Conservation (phyloP, 2,329 filamentous ascomycete species). For the Cytospora leucostoma region DNA sequence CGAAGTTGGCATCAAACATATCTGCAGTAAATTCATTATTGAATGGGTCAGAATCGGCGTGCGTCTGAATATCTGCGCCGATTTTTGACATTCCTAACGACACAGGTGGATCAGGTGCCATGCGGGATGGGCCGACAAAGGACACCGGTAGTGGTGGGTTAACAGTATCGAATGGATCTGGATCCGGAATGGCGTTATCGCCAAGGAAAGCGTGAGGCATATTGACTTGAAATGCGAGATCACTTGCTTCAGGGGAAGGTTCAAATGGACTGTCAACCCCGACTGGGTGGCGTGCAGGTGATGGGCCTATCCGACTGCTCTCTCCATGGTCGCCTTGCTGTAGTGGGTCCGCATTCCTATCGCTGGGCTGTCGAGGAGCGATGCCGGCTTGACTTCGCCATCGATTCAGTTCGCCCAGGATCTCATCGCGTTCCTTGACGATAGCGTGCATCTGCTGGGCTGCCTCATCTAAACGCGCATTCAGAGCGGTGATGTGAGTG, state of each 20-base stretch:
- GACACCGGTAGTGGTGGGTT: too few relatives aligned
- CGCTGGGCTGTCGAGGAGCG: neutral
- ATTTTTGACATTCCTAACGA: too few relatives aligned
- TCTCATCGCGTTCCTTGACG: slow-evolving; percentile 34
- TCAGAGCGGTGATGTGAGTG: slow-evolving; percentile 34
- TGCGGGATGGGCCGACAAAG: too few relatives aligned
- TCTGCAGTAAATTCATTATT: neutral
- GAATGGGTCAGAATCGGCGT: neutral
- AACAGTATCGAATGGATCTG: too few relatives aligned
- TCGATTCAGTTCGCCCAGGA: slow-evolving; percentile 36
- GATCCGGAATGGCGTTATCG: too few relatives aligned
- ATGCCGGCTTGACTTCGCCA: slow-evolving; percentile 24
- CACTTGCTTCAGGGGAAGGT: too few relatives aligned
- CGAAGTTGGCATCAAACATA: neutral
- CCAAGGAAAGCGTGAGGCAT: too few relatives aligned
- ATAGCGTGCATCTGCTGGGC: slow-evolving; percentile 29
- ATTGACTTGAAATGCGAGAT: neutral
- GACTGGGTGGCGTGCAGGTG: neutral
- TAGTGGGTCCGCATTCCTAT: neutral
- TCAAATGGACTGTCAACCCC: neutral
- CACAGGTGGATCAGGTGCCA: too few relatives aligned
- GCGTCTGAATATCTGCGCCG: neutral
- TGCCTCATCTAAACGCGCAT: slow-evolving; percentile 28
- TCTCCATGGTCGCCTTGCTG: neutral
- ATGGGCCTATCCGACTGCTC: neutral